phyloP scores from a whole-genome alignment of 192 early-diverging fungal species.

The Polychytrium aggregatum region DNA sequence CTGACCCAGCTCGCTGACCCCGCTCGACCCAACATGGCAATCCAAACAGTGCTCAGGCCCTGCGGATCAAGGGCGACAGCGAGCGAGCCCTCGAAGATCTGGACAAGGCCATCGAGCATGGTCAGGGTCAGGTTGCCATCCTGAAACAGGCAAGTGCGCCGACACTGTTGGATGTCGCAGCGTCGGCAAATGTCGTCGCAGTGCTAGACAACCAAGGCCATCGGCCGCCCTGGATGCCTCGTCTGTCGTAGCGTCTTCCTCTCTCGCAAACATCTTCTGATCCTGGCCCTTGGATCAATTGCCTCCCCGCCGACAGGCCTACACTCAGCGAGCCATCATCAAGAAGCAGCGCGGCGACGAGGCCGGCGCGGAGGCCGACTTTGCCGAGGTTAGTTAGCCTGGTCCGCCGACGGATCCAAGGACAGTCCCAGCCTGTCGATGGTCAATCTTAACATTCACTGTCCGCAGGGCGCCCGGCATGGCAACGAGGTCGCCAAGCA shows the following conservation, averaged over 20 bases:
- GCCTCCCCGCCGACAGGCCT: constrained; percentile 32
- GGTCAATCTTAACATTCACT: not conserved
- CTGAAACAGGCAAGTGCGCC: constrained; percentile 16
- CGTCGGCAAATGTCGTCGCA: no score
- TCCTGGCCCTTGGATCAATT: not conserved
- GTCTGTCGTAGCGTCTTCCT: no score
- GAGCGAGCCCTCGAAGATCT: constrained; percentile 36
- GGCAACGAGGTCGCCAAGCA: constrained; percentile 49
- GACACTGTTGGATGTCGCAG: not conserved
- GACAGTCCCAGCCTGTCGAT: not conserved
- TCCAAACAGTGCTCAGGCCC: constrained; percentile 13
- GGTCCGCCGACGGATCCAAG: not conserved
- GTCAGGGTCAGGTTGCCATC: constrained; percentile 17
- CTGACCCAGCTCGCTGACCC: no score
- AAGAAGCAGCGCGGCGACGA: constrained; percentile 29
- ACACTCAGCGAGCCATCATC: constrained; percentile 52
- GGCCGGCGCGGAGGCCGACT: constrained; percentile 37
- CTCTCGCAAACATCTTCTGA: no score
- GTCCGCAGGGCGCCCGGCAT: constrained; percentile 38
- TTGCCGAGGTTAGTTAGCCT: no score
- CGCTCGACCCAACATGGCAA: no score
- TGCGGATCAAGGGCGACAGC: constrained; percentile 23
- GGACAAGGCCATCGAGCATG: constrained; percentile 42
- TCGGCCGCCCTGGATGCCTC: no score
- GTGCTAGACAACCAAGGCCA: no score